Conservation (phyloP, 495 filamentous ascomycete species). For the Arthonia radiata region DNA sequence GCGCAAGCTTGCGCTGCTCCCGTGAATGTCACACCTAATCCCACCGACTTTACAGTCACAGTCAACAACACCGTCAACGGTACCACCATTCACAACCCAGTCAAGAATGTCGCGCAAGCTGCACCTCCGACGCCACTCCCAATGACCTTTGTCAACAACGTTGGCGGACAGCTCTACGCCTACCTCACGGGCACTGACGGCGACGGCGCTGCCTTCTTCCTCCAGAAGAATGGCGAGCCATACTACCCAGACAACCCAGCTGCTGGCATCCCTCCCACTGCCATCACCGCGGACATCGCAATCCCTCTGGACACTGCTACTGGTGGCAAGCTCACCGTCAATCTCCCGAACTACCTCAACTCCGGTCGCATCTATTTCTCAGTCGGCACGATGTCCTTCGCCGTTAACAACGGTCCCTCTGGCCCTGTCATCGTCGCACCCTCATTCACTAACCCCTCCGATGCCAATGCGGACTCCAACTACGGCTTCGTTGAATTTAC, state of each 20-base stretch:
- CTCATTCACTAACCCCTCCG: conserved; percentile 16
- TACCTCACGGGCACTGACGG: conserved; percentile 17
- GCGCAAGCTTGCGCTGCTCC: too few species aligned
- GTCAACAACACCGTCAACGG: too few species aligned
- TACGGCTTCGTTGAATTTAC: conserved; percentile 25
- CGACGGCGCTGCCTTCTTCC: conserved; percentile 12
- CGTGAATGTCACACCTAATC: too few species aligned
- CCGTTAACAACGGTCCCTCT: conserved; percentile 10
- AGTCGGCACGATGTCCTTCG: conserved; percentile 19
- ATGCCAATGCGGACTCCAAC: conserved; percentile 17
- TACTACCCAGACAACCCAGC: conserved; percentile 13
- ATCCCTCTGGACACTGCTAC: conserved; percentile 10
- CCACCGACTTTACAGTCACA: too few species aligned
- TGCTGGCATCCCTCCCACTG: conserved; percentile 7
- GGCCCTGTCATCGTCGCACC: conserved; percentile 16
- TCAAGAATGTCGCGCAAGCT: too few species aligned
- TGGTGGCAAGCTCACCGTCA: conserved; percentile 15
- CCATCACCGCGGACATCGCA: conserved; percentile 10
- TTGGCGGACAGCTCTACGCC: conserved; percentile 13
- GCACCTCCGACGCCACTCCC: too few species aligned
- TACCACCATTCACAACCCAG: too few species aligned
- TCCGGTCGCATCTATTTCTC: conserved; percentile 19
- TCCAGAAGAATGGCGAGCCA: conserved; percentile 14
- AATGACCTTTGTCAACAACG: conserved; percentile 20
- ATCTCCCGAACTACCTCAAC: conserved; percentile 15